A percentile compares a stretch with the other conserved stretches of the same genome.
Conservation (phyloP, 345 rosid species). For the Salix arbutifolia region DNA sequence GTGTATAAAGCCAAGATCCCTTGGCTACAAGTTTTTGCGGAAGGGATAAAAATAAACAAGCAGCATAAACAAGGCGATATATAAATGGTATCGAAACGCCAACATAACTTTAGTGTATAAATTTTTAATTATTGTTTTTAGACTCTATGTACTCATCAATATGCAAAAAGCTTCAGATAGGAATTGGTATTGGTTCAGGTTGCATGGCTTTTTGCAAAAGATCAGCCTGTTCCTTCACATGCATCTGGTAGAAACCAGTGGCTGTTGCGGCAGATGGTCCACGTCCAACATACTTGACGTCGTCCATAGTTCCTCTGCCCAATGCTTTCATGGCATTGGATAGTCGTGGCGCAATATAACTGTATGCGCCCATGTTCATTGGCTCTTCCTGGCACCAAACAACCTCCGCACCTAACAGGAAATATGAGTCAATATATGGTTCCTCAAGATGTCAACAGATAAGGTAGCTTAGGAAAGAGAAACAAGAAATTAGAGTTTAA, state of each 20-base stretch:
- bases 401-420: constrained; percentile 51
- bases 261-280: constrained; percentile 77
- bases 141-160: neutral
- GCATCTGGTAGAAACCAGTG: constrained; percentile 58
- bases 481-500: neutral
- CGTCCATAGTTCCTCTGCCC: constrained; percentile 49
- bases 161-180: constrained; percentile 11
- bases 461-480: neutral
- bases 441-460: neutral
- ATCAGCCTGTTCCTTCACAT: constrained; percentile 57
- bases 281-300: constrained; percentile 64
- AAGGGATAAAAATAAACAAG: neutral
- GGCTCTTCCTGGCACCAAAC: constrained; percentile 92
- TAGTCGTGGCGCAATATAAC: constrained; percentile 55
- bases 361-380: constrained; percentile 80
- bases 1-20: neutral
- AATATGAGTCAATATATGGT: neutral
- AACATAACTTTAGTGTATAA: neutral
- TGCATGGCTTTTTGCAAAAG: constrained; percentile 58
- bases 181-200: constrained; percentile 39
- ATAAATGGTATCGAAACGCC: neutral
- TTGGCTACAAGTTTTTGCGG: neutral
- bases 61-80: neutral
- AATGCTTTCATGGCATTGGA: constrained; percentile 53
- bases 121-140: neutral